These are phyloP conservation scores for Yamadazyma blattariae DNA, from an alignment of 1,139 yeast species.

Conservation along the genomic window DNA sequence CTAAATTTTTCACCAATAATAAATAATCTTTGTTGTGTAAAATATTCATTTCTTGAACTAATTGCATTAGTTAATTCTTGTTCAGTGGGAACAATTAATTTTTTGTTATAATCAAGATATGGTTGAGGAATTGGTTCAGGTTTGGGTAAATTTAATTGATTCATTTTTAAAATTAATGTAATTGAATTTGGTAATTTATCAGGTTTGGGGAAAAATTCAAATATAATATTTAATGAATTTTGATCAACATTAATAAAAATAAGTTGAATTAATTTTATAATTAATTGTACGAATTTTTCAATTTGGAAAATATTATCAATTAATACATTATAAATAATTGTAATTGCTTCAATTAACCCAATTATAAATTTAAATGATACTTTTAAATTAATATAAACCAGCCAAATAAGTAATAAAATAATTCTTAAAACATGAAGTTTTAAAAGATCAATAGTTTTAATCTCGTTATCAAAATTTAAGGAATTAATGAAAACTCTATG, in stretches of 20 bases:
- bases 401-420: conserved; percentile 8
- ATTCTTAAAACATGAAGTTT: conserved; percentile 20
- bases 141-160: conserved; percentile 12
- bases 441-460: conserved; percentile 18
- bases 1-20: conserved; percentile 39
- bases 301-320: conserved; percentile 7
- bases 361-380: not conserved
- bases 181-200: conserved; percentile 18
- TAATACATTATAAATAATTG: conserved; percentile 1
- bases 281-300: conserved; percentile 6
- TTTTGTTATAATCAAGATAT: conserved; percentile 36
- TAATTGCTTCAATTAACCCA: not conserved
- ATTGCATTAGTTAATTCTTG: conserved; percentile 27
- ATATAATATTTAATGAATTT: conserved; percentile 8
- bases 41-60: conserved; percentile 34
- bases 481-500: conserved; percentile 1
- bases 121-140: conserved; percentile 45
- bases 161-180: conserved; percentile 16
- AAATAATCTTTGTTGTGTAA: conserved; percentile 33
- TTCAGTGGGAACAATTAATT: conserved; percentile 33
- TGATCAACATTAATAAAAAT: conserved; percentile 3
- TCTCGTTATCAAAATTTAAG: conserved; percentile 5
- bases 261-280: conserved; percentile 5
- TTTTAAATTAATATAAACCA: not conserved
- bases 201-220: conserved; percentile 12